A percentile compares a stretch with the other conserved stretches of the same genome.
Evolutionary conservation across 2,329 filamentous ascomycete genomes (phyloP).

Genomic region (Lanzia echinophila): DNA sequence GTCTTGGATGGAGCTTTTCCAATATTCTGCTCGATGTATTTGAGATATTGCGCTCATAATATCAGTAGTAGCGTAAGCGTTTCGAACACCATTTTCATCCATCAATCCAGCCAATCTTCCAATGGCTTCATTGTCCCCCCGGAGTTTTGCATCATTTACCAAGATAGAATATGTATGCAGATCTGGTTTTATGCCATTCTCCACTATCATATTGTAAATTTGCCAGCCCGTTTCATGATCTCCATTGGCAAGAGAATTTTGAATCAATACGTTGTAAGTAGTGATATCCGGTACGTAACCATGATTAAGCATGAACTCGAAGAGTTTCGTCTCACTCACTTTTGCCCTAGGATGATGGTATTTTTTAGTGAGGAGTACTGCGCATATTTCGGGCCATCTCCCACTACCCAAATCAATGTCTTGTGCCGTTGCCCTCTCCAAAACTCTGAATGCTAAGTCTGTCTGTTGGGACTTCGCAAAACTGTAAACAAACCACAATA

Average conservation of each 20-base stretch:
- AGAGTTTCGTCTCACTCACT: slow-evolving; percentile 45
- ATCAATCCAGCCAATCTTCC: slow-evolving; percentile 49
- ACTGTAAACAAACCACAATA: slow-evolving; percentile 24
- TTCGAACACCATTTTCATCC: slow-evolving; percentile 40
- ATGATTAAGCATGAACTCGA: slow-evolving; percentile 49
- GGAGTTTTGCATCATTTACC: slow-evolving; percentile 61
- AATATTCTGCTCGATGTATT: slow-evolving; percentile 1
- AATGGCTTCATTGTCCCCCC: slow-evolving; percentile 38
- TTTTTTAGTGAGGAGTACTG: slow-evolving; percentile 45
- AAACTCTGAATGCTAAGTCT: slow-evolving; percentile 37
- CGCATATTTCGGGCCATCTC: slow-evolving; percentile 48
- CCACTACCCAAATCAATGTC: slow-evolving; percentile 41
- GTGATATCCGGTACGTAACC: slow-evolving; percentile 58
- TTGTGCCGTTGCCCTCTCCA: slow-evolving; percentile 33
- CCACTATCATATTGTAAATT: slow-evolving; percentile 56
- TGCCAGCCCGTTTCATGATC: slow-evolving; percentile 57
- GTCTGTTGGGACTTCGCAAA: slow-evolving; percentile 35
- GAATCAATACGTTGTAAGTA: slow-evolving; percentile 61
- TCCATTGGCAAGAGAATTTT: slow-evolving; percentile 61
- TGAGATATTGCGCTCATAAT: slow-evolving; percentile 32
- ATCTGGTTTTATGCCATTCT: slow-evolving; percentile 56
- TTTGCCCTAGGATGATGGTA: slow-evolving; percentile 33
- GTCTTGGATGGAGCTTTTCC: not conserved
- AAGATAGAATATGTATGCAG: slow-evolving; percentile 61
- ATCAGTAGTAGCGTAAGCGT: slow-evolving; percentile 44